Evolutionary conservation across 2,329 filamentous ascomycete genomes (phyloP), one percentile per base, ranked within the genome.

Genomic region (Diaporthe australafricana): DNA sequence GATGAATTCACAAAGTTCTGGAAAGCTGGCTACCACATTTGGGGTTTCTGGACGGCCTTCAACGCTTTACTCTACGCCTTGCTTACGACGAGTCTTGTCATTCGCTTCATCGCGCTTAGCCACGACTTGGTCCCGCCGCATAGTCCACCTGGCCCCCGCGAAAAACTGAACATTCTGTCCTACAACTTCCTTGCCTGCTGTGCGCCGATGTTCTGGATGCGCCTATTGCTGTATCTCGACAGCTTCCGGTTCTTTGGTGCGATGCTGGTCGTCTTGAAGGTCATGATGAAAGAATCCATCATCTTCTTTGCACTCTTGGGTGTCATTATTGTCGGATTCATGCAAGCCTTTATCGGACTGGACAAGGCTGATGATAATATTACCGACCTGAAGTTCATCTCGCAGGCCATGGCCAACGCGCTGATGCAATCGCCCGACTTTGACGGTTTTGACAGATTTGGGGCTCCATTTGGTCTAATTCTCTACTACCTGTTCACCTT

Each of bases 401-500:
- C 94, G 16, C 90, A 94, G 79, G 89, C 92, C 47, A 96, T 97
- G 94, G 87, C 93, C 27, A 98, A 98, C 77, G 94, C 93, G 6
- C 88, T 99, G 68, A 94, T 99, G 91, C 93, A 95, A 80, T 94
- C 91, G 63, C 96, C 96, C 0, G 95, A 98, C 75, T 98, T 99
- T 77, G 86, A 83, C 6, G 93, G 92, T 0, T 98, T 98, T 78
- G 95, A 98, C 75, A 88, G 92, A 30, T 99, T 98, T 80, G 94
- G 93, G 27, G 95, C 93, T 16, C 96, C 96, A 0, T 99, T 98
- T 80, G 96, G 96, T 11, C 89, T 98, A 65, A 93, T 98, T 40
- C 91, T 99, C 12, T 99, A 99, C 85, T 99, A 99, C 84, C 90
- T 97, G 79, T 99, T 98, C 82, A 97, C 96, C 22, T 99, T 99